A percentile compares a stretch with the other conserved stretches of the same genome.
Conservation (phyloP, 108 stramenopile species). For the Nannochloropsis oceanica region DNA sequence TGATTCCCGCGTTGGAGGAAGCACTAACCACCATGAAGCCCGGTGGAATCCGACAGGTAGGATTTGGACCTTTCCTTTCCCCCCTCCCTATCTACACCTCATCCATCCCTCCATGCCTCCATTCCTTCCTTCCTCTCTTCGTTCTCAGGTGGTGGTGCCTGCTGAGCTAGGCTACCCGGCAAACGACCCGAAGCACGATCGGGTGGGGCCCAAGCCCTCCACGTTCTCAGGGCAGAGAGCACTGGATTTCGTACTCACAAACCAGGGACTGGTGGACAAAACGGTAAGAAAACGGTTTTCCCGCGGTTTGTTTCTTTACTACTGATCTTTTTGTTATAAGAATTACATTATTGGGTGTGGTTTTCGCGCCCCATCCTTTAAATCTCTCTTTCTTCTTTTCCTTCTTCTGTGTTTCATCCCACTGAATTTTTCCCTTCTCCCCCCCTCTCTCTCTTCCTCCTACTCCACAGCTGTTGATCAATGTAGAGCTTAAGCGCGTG, state of each 20-base stretch:
- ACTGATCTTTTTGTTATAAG: too few relatives aligned
- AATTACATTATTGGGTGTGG: too few relatives aligned
- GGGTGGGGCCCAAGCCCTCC: slow-evolving; percentile 72
- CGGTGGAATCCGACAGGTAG: slow-evolving; percentile 68
- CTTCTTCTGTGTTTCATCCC: too few relatives aligned
- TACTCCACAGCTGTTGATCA: slow-evolving; percentile 46
- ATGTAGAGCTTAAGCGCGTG: slow-evolving; percentile 70
- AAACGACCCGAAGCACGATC: slow-evolving; percentile 51
- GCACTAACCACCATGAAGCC: slow-evolving; percentile 56
- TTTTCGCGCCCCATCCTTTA: too few relatives aligned
- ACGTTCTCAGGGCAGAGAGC: slow-evolving; percentile 72
- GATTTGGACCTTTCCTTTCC: background rate
- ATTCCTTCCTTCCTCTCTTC: background rate
- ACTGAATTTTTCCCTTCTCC: too few relatives aligned
- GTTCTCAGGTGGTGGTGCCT: slow-evolving; percentile 40
- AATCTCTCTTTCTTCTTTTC: too few relatives aligned
- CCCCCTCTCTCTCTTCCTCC: too few relatives aligned
- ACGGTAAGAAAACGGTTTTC: slow-evolving; percentile 43
- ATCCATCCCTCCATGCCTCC: background rate
- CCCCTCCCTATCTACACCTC: slow-evolving; percentile 38
- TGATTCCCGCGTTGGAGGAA: slow-evolving; percentile 60
- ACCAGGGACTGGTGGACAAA: slow-evolving; percentile 63
- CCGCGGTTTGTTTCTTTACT: too few relatives aligned
- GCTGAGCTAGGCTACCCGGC: slow-evolving; percentile 23
- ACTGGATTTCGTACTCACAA: slow-evolving; percentile 77